Percentiles rank a stretch among this genome's conserved stretches.
Evolutionary conservation across 2,329 filamentous ascomycete species (phyloP).

Genomic region (Sporothrix brunneoviolacea): DNA sequence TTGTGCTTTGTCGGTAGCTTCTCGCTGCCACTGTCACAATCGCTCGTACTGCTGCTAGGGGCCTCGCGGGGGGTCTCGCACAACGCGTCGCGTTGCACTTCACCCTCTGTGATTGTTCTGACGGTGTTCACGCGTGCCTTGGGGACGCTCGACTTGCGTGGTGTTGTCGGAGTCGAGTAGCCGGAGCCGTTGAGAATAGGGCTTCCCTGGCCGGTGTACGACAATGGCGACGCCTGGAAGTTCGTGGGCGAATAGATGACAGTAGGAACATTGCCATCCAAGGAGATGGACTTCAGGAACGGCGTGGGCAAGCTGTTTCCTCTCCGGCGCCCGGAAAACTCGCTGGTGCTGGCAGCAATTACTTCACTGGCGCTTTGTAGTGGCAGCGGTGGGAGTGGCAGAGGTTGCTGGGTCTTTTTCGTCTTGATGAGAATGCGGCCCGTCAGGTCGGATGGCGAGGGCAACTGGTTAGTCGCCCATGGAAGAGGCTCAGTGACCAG

Average conservation of each 20-base stretch:
- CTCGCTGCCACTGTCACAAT: slow-evolving; percentile 67
- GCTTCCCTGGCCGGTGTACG: slow-evolving; percentile 41
- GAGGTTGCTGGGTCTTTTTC: slow-evolving; percentile 61
- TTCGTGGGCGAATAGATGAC: slow-evolving; percentile 4
- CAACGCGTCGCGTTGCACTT: slow-evolving; percentile 42
- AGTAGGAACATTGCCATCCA: slow-evolving; percentile 36
- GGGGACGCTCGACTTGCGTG: slow-evolving; percentile 36
- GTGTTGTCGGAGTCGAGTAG: slow-evolving; percentile 31
- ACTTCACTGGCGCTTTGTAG: slow-evolving; percentile 15
- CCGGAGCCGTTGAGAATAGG: slow-evolving; percentile 45
- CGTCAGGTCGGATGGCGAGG: slow-evolving; percentile 79
- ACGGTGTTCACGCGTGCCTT: slow-evolving; percentile 51
- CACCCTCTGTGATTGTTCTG: slow-evolving; percentile 52
- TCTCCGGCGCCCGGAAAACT: slow-evolving; percentile 40
- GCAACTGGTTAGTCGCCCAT: slow-evolving; percentile 60
- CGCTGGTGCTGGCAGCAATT: slow-evolving; percentile 18
- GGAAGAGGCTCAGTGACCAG: slow-evolving; percentile 72
- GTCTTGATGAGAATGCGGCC: slow-evolving; percentile 88
- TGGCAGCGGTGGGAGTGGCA: not conserved
- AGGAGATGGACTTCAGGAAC: slow-evolving; percentile 55
- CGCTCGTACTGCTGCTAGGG: slow-evolving; percentile 57
- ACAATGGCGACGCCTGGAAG: slow-evolving; percentile 24
- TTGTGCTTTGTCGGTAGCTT: slow-evolving; percentile 50
- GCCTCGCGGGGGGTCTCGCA: slow-evolving; percentile 32
- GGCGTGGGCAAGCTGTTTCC: slow-evolving; percentile 74